Evolutionary conservation across 805 yeast genomes (phyloP), one percentile per base, ranked within the genome.

Genomic region (Candida rishiriensis): DNA sequence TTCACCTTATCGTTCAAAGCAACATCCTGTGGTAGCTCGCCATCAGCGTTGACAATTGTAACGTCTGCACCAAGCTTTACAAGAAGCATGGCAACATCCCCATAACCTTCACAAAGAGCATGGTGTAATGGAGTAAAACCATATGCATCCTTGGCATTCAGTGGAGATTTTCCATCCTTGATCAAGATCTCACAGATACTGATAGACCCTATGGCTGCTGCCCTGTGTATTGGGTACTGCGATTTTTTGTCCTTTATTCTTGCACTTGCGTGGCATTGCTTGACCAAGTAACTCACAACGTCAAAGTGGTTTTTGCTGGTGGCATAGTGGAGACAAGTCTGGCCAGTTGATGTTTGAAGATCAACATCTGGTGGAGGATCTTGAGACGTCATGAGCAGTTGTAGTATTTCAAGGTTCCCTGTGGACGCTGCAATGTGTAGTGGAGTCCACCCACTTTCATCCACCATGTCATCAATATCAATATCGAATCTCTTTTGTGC

Each of bases 71-170:
- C 91, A 5, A 73, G 67, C 41, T 73, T 70, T 2, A 82, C 79
- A 38, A 90, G 65, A 30, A 69, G 56, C 1, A 80, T 69, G 0
- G 86, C 96, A 10, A 79, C 78, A 46, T 86, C 96, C 1, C 84
- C 89, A 54, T 82, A 83, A 0, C 96, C 97, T 63, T 90, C 98
- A 0, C 96, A 88, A 44, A 85, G 65, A 0, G 97, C 96, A 63
- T 88, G 95, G 61, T 88, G 96, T 47, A 91, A 61, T 1, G 96
- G 81, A 0, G 95, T 85, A 89, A 93, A 88, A 0, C 95, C 93
- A 42, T 73, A 73, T 11, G 52, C 51, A 57, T 90, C 97, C 33
- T 76, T 75, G 3, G 82, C 72, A 54, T 88, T 85, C 17, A 89
- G 60, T 9, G 86, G 85, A 0, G 83, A 78, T 38, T 75, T 75